Base-by-base conservation (phyloP, 176 grass and related monocot species). In the Themeda triandra region DNA sequence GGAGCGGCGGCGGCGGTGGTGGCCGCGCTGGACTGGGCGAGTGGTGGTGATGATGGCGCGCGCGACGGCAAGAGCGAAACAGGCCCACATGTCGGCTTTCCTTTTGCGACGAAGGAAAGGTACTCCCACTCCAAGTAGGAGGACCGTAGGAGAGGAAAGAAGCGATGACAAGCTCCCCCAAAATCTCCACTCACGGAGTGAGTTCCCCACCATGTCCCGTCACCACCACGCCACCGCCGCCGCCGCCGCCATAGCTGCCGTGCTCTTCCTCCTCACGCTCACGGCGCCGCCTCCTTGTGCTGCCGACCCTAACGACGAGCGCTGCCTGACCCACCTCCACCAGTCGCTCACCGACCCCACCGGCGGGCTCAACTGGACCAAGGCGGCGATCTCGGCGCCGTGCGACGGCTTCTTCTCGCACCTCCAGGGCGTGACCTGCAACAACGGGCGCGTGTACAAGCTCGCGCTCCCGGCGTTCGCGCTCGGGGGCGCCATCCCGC, bases 361-460 rank as follows among this genome's bases (percentile, higher is more conserved):
- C 6, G 85, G 72, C 18, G 11, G 64, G 5, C 79, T 92, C 25
- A 95, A 95, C 86, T 95, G 93, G 93, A 92, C 83, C 23, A 73
- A 66, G 41, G 19, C 88, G 7, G 4, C 31, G 40, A 86, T 91
- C 90, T 13, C 90, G 71, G 85, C 76, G 25, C 86, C 93, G 41
- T 95, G 93, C 80, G 87, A 92, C 25, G 91, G 91, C 80, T 87
- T 92, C 72, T 51, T 76, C 40, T 95, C 93, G 49, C 60, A 66
- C 35, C 91, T 95, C 12, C 71, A 85, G 35, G 93, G 93, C 8
- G 91, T 92, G 19, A 95, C 93, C 37, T 95, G 93, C 83, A 95
- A 91, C 91, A 92, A 95, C 69, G 93, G 93, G 6, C 86, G 91
- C 63, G 93, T 95, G 15, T 92, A 92, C 83, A 95, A 92, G 88